These are phyloP conservation scores for Corymbia calophylla DNA, from an alignment of 441 rosid genomes.

Conservation along the genomic window DNA sequence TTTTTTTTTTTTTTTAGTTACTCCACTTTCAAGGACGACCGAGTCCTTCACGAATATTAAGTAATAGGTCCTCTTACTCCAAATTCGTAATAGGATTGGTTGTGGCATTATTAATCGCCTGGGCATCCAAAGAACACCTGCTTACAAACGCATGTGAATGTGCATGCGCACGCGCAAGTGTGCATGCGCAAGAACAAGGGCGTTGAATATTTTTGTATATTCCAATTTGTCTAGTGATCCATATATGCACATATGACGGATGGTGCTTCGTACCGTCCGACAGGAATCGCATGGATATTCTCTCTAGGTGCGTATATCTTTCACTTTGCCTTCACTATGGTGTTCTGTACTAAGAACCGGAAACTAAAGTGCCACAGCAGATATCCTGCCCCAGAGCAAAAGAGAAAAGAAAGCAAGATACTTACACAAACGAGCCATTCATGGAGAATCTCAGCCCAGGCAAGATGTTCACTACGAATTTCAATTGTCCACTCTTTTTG, in stretches of 20 bases:
- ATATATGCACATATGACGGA: not conserved
- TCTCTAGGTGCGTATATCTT: not conserved
- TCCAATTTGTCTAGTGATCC: not conserved
- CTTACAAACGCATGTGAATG: not conserved
- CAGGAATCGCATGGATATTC: not conserved
- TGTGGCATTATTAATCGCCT: not conserved
- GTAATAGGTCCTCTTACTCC: not conserved
- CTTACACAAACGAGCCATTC: slow-evolving; percentile 68
- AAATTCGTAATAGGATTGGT: not conserved
- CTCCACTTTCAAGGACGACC: not conserved
- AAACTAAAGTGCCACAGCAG: accelerated
- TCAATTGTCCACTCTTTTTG: slow-evolving; percentile 45
- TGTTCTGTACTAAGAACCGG: not conserved
- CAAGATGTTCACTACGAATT: slow-evolving; percentile 59
- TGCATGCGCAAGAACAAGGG: not conserved
- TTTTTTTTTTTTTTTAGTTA: not conserved
- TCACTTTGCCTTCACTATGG: not conserved
- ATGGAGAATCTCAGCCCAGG: slow-evolving; percentile 83
- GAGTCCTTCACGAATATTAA: too few relatives aligned
- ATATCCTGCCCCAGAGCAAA: not conserved
- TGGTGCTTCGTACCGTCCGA: not conserved
- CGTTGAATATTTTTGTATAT: not conserved
- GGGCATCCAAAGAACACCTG: not conserved
- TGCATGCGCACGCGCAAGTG: not conserved
- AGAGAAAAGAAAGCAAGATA: not conserved